Base-by-base conservation (phyloP, 208 protist genomes). In the Giardia muris region DNA sequence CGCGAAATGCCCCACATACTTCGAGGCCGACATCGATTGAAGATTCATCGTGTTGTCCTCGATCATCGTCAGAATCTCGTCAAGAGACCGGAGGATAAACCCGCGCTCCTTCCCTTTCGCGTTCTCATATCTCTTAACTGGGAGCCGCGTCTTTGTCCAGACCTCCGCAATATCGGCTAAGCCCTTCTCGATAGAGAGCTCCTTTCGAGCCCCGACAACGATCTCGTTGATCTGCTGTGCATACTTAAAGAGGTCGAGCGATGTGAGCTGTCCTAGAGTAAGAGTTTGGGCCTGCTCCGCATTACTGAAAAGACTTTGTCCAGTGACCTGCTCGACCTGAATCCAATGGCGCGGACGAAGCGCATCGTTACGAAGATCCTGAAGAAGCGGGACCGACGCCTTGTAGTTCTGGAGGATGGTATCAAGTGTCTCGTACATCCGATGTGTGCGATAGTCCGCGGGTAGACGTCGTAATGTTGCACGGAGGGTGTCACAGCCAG, bases 21-120 rank as follows among this genome's bases (percentile, higher is more conserved):
- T 97, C 46, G 97, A 97, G 91, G 96, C 97, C 0, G 95, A 95
- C 94, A 99, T 98, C 48, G 96, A 96, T 94, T 98, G 96, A 94
- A 99, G 96, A 93, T 97, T 98, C 92, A 98, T 96, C 87, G 96
- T 97, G 95, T 98, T 97, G 93, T 99, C 98, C 94, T 99, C 98
- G 0, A 99, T 95, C n/a, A 96, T 95, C 93, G 96, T 95, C 92
- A 97, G 96, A 87, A 99, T 98, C 43, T 99, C 97, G 57, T 96
- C 96, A 46, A 97, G 97, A 92, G 97, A 96, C 10, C 96, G 96
- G n/a, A 99, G 96, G 45, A 99, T 97, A 93, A 94, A 96, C 94
- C 94, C 97, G 94, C 93, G 96, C 89, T 94, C 96, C 92, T 92
- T 95, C 94, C 89, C 87, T 47, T 90, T 97, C 95, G 93, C 97